These are phyloP conservation scores for Eugenia klotzschiana DNA, from an alignment of 441 rosid genomes.

Conservation along the genomic window DNA sequence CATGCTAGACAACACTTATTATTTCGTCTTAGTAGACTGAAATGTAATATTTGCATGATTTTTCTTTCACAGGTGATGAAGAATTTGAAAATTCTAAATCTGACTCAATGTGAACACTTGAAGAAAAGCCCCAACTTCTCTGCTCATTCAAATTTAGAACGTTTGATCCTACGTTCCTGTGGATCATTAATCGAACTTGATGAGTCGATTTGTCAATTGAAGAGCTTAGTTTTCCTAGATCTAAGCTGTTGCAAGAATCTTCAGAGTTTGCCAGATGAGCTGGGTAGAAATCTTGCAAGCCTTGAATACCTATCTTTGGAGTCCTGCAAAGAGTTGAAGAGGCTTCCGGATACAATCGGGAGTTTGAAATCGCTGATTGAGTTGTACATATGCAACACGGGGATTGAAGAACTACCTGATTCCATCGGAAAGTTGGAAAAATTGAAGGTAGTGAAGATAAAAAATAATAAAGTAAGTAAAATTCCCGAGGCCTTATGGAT, in stretches of 20 bases:
- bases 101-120: rapidly evolving
- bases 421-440: no score
- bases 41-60: no score
- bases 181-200: rapidly evolving
- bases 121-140: background rate
- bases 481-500: no score
- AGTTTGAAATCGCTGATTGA: rapidly evolving
- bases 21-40: no score
- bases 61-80: no score
- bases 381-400: rapidly evolving
- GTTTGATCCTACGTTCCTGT: rapidly evolving
- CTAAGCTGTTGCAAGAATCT: rapidly evolving
- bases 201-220: background rate
- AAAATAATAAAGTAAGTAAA: no score
- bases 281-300: background rate
- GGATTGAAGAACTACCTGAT: no score
- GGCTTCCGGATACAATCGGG: background rate
- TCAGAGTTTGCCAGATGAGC: rapidly evolving
- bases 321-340: rapidly evolving
- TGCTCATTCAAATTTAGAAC: background rate
- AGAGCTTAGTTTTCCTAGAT: background rate
- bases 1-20: no score
- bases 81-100: no score
- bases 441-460: no score
- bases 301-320: background rate